Conservation (phyloP, 2,329 filamentous ascomycete genomes). For the Cercospora brassicicola region DNA sequence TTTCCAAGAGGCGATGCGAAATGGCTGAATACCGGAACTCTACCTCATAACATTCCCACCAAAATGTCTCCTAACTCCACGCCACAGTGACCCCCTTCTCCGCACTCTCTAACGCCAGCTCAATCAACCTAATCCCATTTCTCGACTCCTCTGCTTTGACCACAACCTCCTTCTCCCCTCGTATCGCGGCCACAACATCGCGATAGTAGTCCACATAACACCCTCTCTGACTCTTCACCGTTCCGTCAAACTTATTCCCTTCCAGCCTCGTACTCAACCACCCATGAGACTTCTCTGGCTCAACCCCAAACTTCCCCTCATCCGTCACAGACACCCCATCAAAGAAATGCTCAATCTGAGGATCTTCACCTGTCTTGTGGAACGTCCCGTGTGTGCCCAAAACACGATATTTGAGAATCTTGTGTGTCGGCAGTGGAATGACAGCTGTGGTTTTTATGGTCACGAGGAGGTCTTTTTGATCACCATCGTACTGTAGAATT, state of each 20-base stretch:
- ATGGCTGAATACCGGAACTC: neutral
- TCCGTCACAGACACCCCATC: slow-evolving; percentile 31
- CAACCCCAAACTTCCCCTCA: slow-evolving; percentile 39
- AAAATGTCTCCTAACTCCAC: slow-evolving; percentile 17
- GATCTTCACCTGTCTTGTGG: slow-evolving; percentile 42
- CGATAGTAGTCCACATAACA: slow-evolving; percentile 46
- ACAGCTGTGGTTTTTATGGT: slow-evolving; percentile 41
- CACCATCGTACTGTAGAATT: slow-evolving; percentile 39
- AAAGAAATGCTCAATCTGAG: slow-evolving; percentile 41
- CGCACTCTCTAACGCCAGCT: slow-evolving; percentile 47
- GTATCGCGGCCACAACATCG: slow-evolving; percentile 45
- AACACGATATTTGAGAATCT: slow-evolving; percentile 39
- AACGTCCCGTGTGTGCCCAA: slow-evolving; percentile 42
- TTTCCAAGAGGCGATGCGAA: neutral
- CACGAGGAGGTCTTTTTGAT: slow-evolving; percentile 37
- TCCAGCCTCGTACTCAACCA: slow-evolving; percentile 44
- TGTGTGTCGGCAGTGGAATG: slow-evolving; percentile 31
- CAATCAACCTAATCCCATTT: slow-evolving; percentile 45
- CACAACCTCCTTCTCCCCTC: slow-evolving; percentile 42
- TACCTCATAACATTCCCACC: neutral
- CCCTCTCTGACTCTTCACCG: slow-evolving; percentile 42
- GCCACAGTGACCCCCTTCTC: slow-evolving; percentile 37
- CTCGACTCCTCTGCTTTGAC: slow-evolving; percentile 45
- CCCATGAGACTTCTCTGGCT: slow-evolving; percentile 42
- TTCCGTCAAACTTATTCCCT: slow-evolving; percentile 18